Evolutionary conservation across 495 filamentous ascomycete genomes (phyloP).

Genomic region (Aspergillus saccharolyticus): DNA sequence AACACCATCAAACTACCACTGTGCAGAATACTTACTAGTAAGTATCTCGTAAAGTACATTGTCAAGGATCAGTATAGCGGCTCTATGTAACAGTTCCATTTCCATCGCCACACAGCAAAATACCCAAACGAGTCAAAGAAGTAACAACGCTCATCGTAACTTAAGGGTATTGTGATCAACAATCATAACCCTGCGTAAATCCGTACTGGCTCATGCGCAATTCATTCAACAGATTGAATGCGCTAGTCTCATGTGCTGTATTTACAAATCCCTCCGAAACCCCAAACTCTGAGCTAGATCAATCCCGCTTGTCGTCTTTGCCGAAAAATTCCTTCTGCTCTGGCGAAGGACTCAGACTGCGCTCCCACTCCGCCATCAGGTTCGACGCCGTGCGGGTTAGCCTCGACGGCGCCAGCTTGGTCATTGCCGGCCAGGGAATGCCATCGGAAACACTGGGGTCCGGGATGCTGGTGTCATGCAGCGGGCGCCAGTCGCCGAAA

Average conservation of each 20-base stretch:
- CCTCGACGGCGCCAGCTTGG: slow-evolving; percentile 60
- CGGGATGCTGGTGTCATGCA: slow-evolving; percentile 25
- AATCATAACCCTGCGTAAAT: slow-evolving; percentile 39
- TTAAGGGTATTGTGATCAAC: slow-evolving; percentile 24
- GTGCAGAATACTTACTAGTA: too few relatives aligned
- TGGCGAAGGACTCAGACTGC: slow-evolving; percentile 37
- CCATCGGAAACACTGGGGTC: slow-evolving; percentile 47
- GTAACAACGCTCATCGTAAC: slow-evolving; percentile 33
- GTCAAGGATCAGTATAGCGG: not conserved
- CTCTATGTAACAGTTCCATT: slow-evolving; percentile 1
- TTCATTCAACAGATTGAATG: slow-evolving; percentile 7
- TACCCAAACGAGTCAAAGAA: slow-evolving; percentile 8
- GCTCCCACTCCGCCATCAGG: slow-evolving; percentile 77
- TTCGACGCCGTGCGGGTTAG: slow-evolving; percentile 64
- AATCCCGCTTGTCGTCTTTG: slow-evolving; percentile 37
- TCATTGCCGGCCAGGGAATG: slow-evolving; percentile 62
- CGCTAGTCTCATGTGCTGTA: slow-evolving; percentile 25
- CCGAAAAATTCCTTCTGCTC: slow-evolving; percentile 24
- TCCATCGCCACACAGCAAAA: slow-evolving; percentile 1
- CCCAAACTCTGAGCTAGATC: slow-evolving; percentile 10
- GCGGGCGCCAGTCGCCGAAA: slow-evolving; percentile 40
- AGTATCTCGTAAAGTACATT: too few relatives aligned
- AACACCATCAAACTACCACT: too few relatives aligned
- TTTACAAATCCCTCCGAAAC: slow-evolving; percentile 15
- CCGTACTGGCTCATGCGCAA: slow-evolving; percentile 24